These are phyloP conservation scores for Coriaria nepalensis DNA, from an alignment of 306 rosid genomes.

Conservation along the genomic window DNA sequence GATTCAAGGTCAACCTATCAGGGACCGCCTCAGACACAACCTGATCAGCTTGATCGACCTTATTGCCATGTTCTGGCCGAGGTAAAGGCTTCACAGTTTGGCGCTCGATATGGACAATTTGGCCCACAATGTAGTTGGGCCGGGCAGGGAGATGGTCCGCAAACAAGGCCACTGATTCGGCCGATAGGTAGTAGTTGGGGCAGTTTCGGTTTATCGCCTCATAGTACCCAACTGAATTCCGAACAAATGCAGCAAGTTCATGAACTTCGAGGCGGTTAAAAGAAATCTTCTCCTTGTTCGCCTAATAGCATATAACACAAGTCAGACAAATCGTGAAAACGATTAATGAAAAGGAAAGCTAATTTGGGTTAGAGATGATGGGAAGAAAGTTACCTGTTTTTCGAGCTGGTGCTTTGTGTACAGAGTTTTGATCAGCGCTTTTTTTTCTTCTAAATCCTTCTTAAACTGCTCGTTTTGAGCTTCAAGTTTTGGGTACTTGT, in stretches of 20 bases:
- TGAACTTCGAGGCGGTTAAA: constrained; percentile 77
- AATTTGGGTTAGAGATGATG: neutral
- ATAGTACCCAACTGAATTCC: constrained; percentile 54
- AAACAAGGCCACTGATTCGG: constrained; percentile 87
- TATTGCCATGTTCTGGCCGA: constrained; percentile 25
- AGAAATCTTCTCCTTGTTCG: constrained; percentile 88
- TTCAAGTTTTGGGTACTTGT: constrained; percentile 56
- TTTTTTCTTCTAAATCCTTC: constrained; percentile 77
- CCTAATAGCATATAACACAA: constrained; percentile 31
- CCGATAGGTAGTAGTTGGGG: constrained; percentile 67
- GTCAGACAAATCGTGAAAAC: neutral
- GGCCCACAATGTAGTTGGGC: constrained; percentile 92
- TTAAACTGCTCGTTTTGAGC: constrained; percentile 65
- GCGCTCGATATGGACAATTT: constrained; percentile 93
- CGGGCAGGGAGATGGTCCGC: constrained; percentile 60
- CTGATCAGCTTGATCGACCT: constrained; percentile 22
- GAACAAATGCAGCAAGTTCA: constrained; percentile 91
- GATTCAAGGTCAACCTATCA: constrained; percentile 78
- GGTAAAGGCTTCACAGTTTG: constrained; percentile 47
- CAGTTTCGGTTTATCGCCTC: constrained; percentile 78
- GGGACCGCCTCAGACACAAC: constrained; percentile 39
- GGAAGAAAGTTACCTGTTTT: constrained; percentile 57
- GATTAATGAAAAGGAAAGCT: neutral
- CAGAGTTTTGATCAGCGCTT: constrained; percentile 64
- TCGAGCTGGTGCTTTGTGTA: constrained; percentile 84